Evolutionary conservation across 2,329 filamentous ascomycete genomes (phyloP), one percentile per base, ranked within the genome.

Genomic region (Aureobasidium sp.): DNA sequence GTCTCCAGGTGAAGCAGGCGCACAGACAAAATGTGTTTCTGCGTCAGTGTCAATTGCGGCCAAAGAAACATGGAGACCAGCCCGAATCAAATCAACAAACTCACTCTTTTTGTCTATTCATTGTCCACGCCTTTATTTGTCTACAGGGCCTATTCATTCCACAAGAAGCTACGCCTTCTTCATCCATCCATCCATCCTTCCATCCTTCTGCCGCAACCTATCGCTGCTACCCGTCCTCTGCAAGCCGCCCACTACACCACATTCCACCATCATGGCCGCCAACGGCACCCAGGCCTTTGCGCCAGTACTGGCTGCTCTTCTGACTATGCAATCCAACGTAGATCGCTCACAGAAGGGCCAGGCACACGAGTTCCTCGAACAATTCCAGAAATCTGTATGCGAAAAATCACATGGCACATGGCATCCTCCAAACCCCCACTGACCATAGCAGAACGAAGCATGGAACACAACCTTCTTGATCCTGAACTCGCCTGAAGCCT

Each of bases 301-400:
- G 76, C 89, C 90, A 65, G 90, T 99, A 68, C 82, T 97, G 69
- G 86, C 88, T 68, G 94, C 93, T 65, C 87, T 97, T 77, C 84
- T 87, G 72, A 94, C 92, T 66, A 96, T 99, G 92, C 87, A 85
- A 72, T 82, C 91, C 73, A 89, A 88, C 76, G 88, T 86, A 67
- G 86, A 93, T 72, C 84, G 88, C 71, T 83, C 88, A 67, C 85
- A 89, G 72, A 97, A 97, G 80, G 87, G 88, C 74, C 88, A 91
- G 75, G 92, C 91, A 63, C 92, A 97, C 73, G 86, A 93, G 73
- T 99, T 88, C 74, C 82, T 99, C 64, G 90, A 96, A 77, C 87
- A 85, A 69, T 99, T 97, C 77, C 94, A 99, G 83, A 99, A 99
- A 85, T 97, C 94, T 75, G 93, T 96, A 55, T 10, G 47, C 58